Evolutionary conservation across 345 rosid genomes (phyloP), one percentile per base, ranked within the genome.

Genomic region (Lepidium aucheri): DNA sequence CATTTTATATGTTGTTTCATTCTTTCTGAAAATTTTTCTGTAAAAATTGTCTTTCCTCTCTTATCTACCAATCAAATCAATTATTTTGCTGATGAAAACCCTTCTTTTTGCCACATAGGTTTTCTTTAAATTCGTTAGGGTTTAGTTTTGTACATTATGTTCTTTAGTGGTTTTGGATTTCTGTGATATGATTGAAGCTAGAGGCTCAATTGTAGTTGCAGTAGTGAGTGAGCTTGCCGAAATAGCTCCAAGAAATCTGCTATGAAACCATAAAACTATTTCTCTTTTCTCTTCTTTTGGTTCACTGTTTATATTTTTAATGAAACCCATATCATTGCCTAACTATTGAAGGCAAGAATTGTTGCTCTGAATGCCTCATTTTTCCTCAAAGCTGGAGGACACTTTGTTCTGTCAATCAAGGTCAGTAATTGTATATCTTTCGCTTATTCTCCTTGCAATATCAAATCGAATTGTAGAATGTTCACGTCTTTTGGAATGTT

Each of bases 321-420:
- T 53, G 14, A 70, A 53, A 24, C 6, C 28, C 9, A 61, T 60
- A 15, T 15, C 7, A 18, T 70, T 70, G 12, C 15, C 46, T 12
- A 44, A 62, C 9, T 45, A 50, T 24, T 74, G 75, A 89, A 90
- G 96, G 97, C 97, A 5, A 88, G 98, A 78, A 93, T 90, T 70
- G 53, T 93, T 68, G 97, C 96, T 2, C 78, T 93, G 75, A 93
- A 88, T 75, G 94, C 87, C 4, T 83, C 91, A 2, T 90, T 77
- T 65, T 92, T 87, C 36, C 84, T 92, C 67, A 93, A 93, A 76
- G 66, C 98, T 32, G 97, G 95, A 35, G 97, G 98, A 11, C 96
- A 93, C 74, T 93, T 87, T 74, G 95, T 93, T 30, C 88, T 90
- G 53, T 93, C 97, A 26, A 90, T 93, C 41, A 86, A 93, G 98